Evolutionary conservation across 208 protist genomes (phyloP).

Genomic region (Novymonas esmeraldas): DNA sequence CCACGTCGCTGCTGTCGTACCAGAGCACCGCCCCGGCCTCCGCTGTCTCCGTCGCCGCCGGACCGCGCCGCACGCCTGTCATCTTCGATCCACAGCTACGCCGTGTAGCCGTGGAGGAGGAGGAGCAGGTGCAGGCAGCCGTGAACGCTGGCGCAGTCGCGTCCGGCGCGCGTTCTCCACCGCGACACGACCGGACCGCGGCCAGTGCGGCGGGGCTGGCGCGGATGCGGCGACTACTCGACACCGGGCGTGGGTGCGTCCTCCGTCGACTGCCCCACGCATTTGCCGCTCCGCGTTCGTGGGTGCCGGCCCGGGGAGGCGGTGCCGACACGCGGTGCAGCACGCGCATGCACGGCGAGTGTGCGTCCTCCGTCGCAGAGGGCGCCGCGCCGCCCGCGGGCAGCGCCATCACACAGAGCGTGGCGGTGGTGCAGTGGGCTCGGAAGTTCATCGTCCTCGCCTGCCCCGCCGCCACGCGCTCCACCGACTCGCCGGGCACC

Average conservation of each 20-base stretch:
- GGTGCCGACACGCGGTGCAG: no score
- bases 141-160: background rate
- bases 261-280: constrained; percentile 29
- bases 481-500: no score
- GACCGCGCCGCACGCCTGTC: constrained; percentile 30
- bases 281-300: constrained; percentile 17
- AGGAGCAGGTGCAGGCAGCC: constrained; percentile 7
- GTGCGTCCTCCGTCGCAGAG: no score
- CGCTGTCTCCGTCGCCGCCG: background rate
- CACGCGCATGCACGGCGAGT: no score
- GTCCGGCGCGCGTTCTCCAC: background rate
- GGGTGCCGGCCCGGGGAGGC: constrained; percentile 7
- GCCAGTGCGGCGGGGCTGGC: constrained; percentile 6
- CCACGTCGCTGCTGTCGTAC: constrained; percentile 8
- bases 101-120: constrained; percentile 17
- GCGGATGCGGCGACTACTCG: constrained; percentile 29
- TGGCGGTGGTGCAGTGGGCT: constrained; percentile 35
- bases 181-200: no score
- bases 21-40: background rate
- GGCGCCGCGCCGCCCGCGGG: constrained; percentile 11
- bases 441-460: constrained; percentile 39
- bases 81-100: constrained; percentile 21
- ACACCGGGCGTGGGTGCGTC: constrained; percentile 27
- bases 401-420: background rate
- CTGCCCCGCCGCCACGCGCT: background rate